Base-by-base conservation (phyloP, 1,284 basidiomycete species). In the Puccinia hordei region DNA sequence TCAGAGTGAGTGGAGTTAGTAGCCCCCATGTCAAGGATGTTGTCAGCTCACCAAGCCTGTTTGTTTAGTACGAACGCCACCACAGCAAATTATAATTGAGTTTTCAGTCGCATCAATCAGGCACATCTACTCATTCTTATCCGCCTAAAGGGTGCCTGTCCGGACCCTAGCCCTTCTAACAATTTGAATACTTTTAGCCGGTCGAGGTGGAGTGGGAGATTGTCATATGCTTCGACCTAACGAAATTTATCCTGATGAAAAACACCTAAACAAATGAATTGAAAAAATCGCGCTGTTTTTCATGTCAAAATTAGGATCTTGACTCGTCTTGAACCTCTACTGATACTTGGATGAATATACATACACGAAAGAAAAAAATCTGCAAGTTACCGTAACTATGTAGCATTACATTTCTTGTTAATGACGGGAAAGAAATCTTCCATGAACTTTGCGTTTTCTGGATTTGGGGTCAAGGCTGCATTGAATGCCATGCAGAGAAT, bases 61-160 rank as follows among this genome's bases (percentile, higher is more conserved):
- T 73, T 51, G 22, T 27, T 22, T 35, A 73, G 69, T 73, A 73
- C 53, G 69, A 73, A 73, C 69, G 35, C 69, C 68, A 71, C 44
- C 69, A 73, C 27, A 73, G 69, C 33, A 73, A 73, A 73, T 55
- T 73, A 55, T 73, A 30, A 73, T 69, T 69, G 27, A 35, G 59
- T 44, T 65, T n/a, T 5, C 5, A 19, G 19, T 19, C 33, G 17
- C 33, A 38, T 9, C 24, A 33, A 15, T 30, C 57, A 63, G 19
- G 33, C 19, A 19, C 33, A 63, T n/a, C 33, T 17, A 33, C 15
- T 59, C 57, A 12, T 13, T 27, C 57, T 33, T 9, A 24, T 33
- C 27, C 3, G n/a, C 24, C 57, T 59, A 1, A 15, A 27, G 10
- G 27, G 57, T 8, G 13, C 17, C 10, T 33, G 33, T 17, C 30